Evolutionary conservation across 129 eudicot species (phyloP), one percentile per base, ranked within the genome.

Genomic region (Ambrosia trifida): DNA sequence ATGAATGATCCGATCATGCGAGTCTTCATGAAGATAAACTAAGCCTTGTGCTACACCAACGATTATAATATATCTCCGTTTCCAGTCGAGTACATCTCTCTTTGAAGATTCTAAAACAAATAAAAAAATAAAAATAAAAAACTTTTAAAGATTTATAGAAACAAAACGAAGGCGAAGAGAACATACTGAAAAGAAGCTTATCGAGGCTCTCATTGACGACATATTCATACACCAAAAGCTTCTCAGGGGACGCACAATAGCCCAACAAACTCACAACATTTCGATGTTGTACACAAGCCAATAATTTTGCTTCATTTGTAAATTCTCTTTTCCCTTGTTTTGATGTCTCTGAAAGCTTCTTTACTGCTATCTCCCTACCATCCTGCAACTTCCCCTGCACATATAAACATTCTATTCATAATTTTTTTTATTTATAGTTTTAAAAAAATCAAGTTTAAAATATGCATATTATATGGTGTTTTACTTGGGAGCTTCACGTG

Each of bases 171-270:
- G 66, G 50, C 13, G 41, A 69, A 51, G 60, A 74, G 52, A 72
- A 67, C 95, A 83, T 85, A 90, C 97, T 81, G 82, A 90, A 90
- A 47, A 90, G 87, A 79, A 87, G 79, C 83, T 90, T 90, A 84
- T 90, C 97, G 11, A 90, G 87, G 81, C 95, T 90, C 83, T 90
- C 95, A 47, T 90, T 69, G 49, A 64, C 79, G 14, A 90, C 89
- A 30, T 87, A 90, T 70, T 90, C 95, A 32, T 90, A 90, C 9
- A 90, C 97, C 51, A 90, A 89, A 54, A 90, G 80, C 83, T 90
- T 90, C 73, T 90, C 95, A 1, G 60, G 78, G 31, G 80, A 85
- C 0, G 72, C 81, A 75, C 95, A 90, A 47, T 83, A 90, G 0
- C 97, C 97, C 58, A 87, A 80, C 71, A 87, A 73, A 73, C 69